Evolutionary conservation across 768 basidiomycete species (phyloP).

Genomic region (Amanita rubescens): DNA sequence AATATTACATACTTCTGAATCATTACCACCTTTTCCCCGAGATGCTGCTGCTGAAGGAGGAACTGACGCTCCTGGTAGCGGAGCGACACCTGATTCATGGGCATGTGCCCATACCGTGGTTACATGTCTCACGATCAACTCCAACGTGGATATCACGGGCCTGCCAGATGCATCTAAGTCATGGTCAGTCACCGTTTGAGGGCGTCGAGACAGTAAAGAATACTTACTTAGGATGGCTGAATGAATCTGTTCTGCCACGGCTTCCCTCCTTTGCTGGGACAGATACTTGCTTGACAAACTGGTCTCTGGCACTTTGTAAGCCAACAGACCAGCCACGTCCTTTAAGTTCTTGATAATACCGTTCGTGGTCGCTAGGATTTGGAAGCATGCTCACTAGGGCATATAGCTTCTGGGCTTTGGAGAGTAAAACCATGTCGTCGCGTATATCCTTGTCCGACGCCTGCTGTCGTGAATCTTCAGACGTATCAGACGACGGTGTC

Average conservation of each 20-base stretch:
- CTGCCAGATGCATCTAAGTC: background rate
- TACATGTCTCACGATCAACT: constrained; percentile 60
- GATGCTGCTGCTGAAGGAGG: constrained; percentile 27
- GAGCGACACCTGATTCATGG: constrained; percentile 40
- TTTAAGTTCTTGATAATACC: constrained; percentile 65
- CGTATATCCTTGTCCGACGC: constrained; percentile 5
- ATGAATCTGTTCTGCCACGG: constrained; percentile 84
- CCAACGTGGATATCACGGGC: constrained; percentile 44
- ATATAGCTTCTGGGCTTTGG: constrained; percentile 61
- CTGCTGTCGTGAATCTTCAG: constrained; percentile 7
- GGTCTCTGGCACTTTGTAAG: constrained; percentile 74
- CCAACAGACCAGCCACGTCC: constrained; percentile 71
- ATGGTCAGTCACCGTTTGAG: background rate
- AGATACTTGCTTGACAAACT: constrained; percentile 75
- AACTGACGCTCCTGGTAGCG: constrained; percentile 40
- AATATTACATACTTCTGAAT: constrained; percentile 5
- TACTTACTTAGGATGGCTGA: constrained; percentile 75
- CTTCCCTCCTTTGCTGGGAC: constrained; percentile 66
- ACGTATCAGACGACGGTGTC: constrained; percentile 5
- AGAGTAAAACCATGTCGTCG: constrained; percentile 35
- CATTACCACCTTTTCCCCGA: constrained; percentile 14
- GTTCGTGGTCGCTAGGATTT: constrained; percentile 44
- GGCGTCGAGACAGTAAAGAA: background rate
- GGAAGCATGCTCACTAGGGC: constrained; percentile 50
- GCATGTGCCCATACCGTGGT: constrained; percentile 52